Evolutionary conservation across 768 basidiomycete species (phyloP).

Genomic region (Suillus occidentalis): DNA sequence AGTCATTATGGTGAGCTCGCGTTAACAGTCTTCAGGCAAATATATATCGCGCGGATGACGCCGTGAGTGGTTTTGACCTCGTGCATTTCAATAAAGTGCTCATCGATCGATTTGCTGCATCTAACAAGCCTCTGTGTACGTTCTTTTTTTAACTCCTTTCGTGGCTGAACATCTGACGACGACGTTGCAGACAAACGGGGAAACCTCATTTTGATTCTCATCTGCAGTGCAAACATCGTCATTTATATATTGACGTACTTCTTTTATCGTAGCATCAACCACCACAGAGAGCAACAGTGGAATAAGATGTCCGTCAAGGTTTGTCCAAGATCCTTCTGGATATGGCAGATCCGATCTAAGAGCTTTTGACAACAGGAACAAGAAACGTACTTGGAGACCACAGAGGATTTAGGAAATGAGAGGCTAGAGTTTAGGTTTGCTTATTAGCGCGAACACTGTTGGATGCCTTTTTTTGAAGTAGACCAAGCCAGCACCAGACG

Average conservation of each 20-base stretch:
- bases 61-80: slow-evolving; percentile 25
- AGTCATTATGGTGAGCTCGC: neutral
- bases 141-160: no score
- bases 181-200: slow-evolving; percentile 52
- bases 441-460: slow-evolving; percentile 34
- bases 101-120: neutral
- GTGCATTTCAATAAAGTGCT: neutral
- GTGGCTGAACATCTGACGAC: neutral
- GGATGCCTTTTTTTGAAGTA: neutral
- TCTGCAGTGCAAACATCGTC: slow-evolving; percentile 52
- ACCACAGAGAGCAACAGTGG: slow-evolving; percentile 51
- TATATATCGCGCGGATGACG: slow-evolving; percentile 55
- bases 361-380: slow-evolving; percentile 41
- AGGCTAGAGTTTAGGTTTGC: slow-evolving; percentile 64
- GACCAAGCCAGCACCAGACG: neutral
- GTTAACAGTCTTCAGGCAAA: slow-evolving; percentile 40
- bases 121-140: slow-evolving; percentile 25
- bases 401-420: slow-evolving; percentile 61
- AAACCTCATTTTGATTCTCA: slow-evolving; percentile 54
- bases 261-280: slow-evolving; percentile 57
- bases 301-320: slow-evolving; percentile 49
- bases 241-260: slow-evolving; percentile 51
- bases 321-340: slow-evolving; percentile 22
- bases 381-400: slow-evolving; percentile 56
- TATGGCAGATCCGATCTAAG: slow-evolving; percentile 25